These are phyloP conservation scores for Albophoma yamanashiensis DNA, from an alignment of 2,329 filamentous ascomycete genomes.

Conservation along the genomic window DNA sequence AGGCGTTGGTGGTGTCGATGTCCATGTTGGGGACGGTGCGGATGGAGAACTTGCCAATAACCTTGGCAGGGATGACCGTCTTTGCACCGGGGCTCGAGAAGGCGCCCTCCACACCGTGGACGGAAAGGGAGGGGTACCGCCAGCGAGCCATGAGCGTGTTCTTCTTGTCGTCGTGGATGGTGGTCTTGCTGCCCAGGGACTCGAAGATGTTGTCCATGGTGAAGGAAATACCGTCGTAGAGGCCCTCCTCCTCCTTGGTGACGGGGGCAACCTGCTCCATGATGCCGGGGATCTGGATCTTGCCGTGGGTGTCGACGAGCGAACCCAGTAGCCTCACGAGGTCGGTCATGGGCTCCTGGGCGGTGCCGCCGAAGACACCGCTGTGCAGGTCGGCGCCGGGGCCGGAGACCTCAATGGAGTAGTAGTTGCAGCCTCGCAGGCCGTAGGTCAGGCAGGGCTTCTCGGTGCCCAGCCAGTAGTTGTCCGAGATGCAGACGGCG, in stretches of 20 bases:
- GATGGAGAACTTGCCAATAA: slow-evolving; percentile 97
- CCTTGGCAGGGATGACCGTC: slow-evolving; percentile 97
- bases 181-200: slow-evolving; percentile 79
- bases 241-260: slow-evolving; percentile 70
- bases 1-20: slow-evolving; percentile 74
- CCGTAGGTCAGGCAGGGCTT: slow-evolving; percentile 98
- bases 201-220: slow-evolving; percentile 94
- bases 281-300: slow-evolving; percentile 89
- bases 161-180: slow-evolving; percentile 83
- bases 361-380: slow-evolving; percentile 91
- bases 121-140: slow-evolving; percentile 85
- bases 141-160: slow-evolving; percentile 89
- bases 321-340: slow-evolving; percentile 71
- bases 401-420: slow-evolving; percentile 80
- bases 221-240: slow-evolving; percentile 89
- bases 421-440: slow-evolving; percentile 96
- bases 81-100: slow-evolving; percentile 91
- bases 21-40: slow-evolving; percentile 97
- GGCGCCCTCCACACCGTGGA: slow-evolving; percentile 91
- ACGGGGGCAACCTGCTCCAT: slow-evolving; percentile 86
- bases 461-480: slow-evolving; percentile 99
- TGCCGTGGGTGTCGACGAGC: slow-evolving; percentile 81
- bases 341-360: slow-evolving; percentile 98
- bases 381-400: slow-evolving; percentile 92
- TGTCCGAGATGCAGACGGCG: slow-evolving; percentile 96